Evolutionary conservation across 2,329 filamentous ascomycete genomes (phyloP), one percentile per base, ranked within the genome.

Genomic region (Hymenoscyphus fructigenus): DNA sequence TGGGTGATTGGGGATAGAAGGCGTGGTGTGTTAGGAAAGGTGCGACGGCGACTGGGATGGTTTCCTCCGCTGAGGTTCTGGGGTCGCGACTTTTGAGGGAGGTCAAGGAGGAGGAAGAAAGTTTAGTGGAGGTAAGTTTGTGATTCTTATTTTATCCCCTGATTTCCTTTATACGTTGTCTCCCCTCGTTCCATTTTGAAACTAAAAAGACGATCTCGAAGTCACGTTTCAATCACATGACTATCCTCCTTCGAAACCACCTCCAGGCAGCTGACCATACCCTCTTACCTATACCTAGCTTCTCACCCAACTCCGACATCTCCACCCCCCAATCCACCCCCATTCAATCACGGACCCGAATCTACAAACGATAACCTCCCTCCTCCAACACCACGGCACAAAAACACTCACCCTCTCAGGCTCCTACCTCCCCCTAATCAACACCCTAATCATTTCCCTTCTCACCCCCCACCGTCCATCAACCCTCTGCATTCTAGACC

Each of bases 111-210:
- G 69, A 70, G 23, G 69, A 72, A 74, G 78, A 77, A 66, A 87
- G 78, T 73, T 76, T 89, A 50, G 85, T 88, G 72, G 83, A 88
- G 81, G 87, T 89, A 71, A 60, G 77, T 73, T 7, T 28, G 2
- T 32, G 23, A 36, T 50, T 61, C 53, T 60, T 60, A 5, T 65
- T 56, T 53, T 50, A 36, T 36, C 14, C 50, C 15, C 15, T n/a
- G 32, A 53, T 38, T 38, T 38, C 36, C 2, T 38, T 14, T 3
- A 38, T 38, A 36, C 34, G 14, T 38, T 14, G 12, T 5, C 36
- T 56, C 12, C 29, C n/a, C 26, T 61, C 15, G 47, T 32, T 34
- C 34, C 20, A n/a, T 28, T 34, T 61, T 55, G 15, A 59, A 32
- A 36, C 23, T 23, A 0, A 34, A 53, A 53, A 4, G n/a, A 32